A percentile compares a stretch with the other conserved stretches of the same genome.
Evolutionary conservation across 2,329 filamentous ascomycete species (phyloP).

Genomic region (Monilinia fructicola): DNA sequence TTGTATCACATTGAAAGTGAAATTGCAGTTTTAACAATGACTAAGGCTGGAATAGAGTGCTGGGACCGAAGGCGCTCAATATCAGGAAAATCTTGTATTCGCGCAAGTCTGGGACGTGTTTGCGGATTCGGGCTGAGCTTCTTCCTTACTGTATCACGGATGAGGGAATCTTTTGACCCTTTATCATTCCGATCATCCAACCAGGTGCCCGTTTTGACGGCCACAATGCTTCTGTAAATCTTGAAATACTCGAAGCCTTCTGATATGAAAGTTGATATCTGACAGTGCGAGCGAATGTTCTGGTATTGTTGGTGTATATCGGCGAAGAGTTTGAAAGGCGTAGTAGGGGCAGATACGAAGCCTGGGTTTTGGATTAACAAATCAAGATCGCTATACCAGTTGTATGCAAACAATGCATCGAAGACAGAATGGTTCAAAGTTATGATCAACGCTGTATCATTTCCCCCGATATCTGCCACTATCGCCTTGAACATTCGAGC

Average conservation of each 20-base stretch:
- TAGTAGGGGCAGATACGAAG: background rate
- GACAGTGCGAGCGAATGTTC: background rate
- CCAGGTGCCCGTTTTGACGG: background rate
- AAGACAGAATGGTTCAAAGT: conserved; percentile 3
- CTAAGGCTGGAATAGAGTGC: background rate
- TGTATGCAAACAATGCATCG: conserved; percentile 12
- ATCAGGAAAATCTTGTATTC: conserved; percentile 1
- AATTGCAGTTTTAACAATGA: conserved; percentile 3
- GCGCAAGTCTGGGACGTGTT: background rate
- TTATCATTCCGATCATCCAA: background rate
- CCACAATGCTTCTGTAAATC: background rate
- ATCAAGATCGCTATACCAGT: conserved; percentile 10
- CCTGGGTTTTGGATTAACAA: background rate
- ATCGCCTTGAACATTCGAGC: background rate
- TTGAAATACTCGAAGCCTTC: conserved; percentile 3
- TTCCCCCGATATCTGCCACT: background rate
- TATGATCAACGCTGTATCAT: background rate
- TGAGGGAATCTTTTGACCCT: background rate
- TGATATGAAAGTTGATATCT: conserved; percentile 11
- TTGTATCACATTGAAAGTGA: background rate
- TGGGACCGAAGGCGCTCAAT: background rate
- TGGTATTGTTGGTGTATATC: background rate
- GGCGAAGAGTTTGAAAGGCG: conserved; percentile 3
- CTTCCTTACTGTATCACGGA: background rate
- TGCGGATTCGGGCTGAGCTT: background rate